A percentile compares a stretch with the other conserved stretches of the same genome.
These are phyloP conservation scores for Diaporthe batatas DNA, from an alignment of 2,329 filamentous ascomycete species.

Conservation along the genomic window DNA sequence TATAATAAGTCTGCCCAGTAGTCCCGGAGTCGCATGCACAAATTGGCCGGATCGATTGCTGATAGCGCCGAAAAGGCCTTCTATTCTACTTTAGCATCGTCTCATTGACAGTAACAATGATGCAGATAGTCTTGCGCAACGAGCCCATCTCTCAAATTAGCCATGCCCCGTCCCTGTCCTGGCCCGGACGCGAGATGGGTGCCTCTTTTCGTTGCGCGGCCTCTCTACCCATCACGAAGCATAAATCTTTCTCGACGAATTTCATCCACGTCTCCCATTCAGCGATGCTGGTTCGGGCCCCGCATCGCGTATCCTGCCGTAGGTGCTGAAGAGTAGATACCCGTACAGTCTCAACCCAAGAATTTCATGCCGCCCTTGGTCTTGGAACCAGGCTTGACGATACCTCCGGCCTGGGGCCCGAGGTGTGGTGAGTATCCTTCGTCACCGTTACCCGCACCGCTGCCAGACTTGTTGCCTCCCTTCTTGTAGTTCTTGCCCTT, in stretches of 20 bases:
- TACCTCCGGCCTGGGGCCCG: conserved; percentile 64
- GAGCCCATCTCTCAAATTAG: not conserved
- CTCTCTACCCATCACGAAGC: not conserved
- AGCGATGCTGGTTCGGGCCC: not conserved
- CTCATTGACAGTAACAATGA: conserved; percentile 13
- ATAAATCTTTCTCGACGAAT: not conserved
- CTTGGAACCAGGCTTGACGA: conserved; percentile 74
- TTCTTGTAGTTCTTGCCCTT: conserved; percentile 65
- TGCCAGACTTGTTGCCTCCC: conserved; percentile 48
- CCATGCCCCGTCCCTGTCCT: not conserved
- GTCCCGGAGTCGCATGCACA: conserved; percentile 1
- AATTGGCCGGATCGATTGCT: conserved; percentile 17
- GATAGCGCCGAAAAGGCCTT: not conserved
- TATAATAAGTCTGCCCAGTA: not conserved
- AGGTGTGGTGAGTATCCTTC: conserved; percentile 63
- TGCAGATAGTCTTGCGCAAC: not conserved
- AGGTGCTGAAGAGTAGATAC: not conserved
- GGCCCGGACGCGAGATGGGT: not conserved
- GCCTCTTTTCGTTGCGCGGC: not conserved
- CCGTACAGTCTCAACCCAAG: conserved; percentile 62
- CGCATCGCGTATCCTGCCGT: not conserved
- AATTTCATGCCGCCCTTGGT: conserved; percentile 75
- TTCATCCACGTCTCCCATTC: not conserved
- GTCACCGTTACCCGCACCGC: conserved; percentile 49
- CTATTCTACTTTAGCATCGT: conserved; percentile 18